These are phyloP conservation scores for Aspergillus coremiiformis DNA, from an alignment of 495 filamentous ascomycete genomes.

Conservation along the genomic window DNA sequence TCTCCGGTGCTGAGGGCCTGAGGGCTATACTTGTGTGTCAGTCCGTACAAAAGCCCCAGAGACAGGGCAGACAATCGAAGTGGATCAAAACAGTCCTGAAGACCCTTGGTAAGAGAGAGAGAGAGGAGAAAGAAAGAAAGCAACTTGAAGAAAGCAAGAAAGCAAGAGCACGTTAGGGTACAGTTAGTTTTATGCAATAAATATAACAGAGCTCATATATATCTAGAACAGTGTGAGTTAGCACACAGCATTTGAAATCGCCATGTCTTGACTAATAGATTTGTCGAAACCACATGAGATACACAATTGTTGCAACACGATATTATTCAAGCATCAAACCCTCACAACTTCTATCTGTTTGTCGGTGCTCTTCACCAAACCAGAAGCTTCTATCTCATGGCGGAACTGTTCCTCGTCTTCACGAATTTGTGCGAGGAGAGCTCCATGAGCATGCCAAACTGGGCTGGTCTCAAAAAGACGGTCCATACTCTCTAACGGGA, in stretches of 20 bases:
- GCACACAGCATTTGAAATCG: neutral
- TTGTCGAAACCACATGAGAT: neutral
- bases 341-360: conserved; percentile 18
- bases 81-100: conserved; percentile 18
- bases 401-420: conserved; percentile 46
- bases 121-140: neutral
- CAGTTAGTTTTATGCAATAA: neutral
- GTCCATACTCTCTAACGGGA: conserved; percentile 46
- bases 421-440: conserved; percentile 43
- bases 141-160: neutral
- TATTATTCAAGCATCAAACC: neutral
- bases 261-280: neutral
- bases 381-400: conserved; percentile 39
- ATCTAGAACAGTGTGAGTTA: neutral
- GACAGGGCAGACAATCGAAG: conserved; percentile 30
- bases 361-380: conserved; percentile 15
- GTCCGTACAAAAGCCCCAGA: conserved; percentile 34
- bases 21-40: conserved; percentile 39
- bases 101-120: neutral
- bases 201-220: neutral
- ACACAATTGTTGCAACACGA: neutral
- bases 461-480: conserved; percentile 52
- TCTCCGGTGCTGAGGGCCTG: conserved; percentile 40
- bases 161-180: neutral
- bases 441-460: conserved; percentile 45